These are phyloP conservation scores for Cercospora beticola DNA, from an alignment of 2,329 filamentous ascomycete genomes.

Conservation along the genomic window DNA sequence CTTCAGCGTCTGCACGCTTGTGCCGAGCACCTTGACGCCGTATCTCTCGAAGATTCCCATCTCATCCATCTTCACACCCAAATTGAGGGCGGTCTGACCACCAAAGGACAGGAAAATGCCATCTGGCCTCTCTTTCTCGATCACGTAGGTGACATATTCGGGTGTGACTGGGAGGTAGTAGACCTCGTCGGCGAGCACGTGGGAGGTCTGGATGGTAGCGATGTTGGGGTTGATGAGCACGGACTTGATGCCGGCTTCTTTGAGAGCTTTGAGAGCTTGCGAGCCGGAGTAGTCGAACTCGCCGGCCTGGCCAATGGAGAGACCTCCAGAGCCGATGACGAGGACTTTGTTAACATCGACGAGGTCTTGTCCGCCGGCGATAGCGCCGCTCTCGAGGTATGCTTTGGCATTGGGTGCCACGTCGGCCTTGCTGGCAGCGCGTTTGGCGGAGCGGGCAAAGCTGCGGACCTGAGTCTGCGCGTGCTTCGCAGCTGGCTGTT, in stretches of 20 bases:
- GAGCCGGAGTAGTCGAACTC: slow-evolving; percentile 99
- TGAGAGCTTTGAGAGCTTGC: slow-evolving; percentile 93
- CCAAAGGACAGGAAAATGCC: slow-evolving; percentile 97
- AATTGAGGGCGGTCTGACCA: slow-evolving; percentile 93
- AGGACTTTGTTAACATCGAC: slow-evolving; percentile 96
- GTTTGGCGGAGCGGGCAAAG: slow-evolving; percentile 32
- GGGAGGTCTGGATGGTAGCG: slow-evolving; percentile 95
- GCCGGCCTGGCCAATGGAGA: slow-evolving; percentile 95
- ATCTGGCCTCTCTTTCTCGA: slow-evolving; percentile 92
- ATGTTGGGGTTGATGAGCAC: slow-evolving; percentile 98
- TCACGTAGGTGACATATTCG: slow-evolving; percentile 96
- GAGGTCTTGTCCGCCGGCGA: slow-evolving; percentile 71
- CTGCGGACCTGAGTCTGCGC: slow-evolving; percentile 26
- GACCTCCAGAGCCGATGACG: slow-evolving; percentile 91
- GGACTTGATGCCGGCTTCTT: slow-evolving; percentile 87
- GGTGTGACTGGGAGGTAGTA: slow-evolving; percentile 98
- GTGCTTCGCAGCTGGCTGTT: slow-evolving; percentile 15
- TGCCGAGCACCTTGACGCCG: slow-evolving; percentile 92
- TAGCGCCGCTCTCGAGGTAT: slow-evolving; percentile 83
- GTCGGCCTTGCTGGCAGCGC: slow-evolving; percentile 51
- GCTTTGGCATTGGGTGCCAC: slow-evolving; percentile 78
- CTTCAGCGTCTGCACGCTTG: slow-evolving; percentile 89
- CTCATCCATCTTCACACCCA: slow-evolving; percentile 96
- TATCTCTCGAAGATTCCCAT: slow-evolving; percentile 94
- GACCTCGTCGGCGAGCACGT: slow-evolving; percentile 92